Evolutionary conservation across 2,329 filamentous ascomycete genomes (phyloP), one percentile per base, ranked within the genome.

Genomic region (Macroventuria anomochaeta): DNA sequence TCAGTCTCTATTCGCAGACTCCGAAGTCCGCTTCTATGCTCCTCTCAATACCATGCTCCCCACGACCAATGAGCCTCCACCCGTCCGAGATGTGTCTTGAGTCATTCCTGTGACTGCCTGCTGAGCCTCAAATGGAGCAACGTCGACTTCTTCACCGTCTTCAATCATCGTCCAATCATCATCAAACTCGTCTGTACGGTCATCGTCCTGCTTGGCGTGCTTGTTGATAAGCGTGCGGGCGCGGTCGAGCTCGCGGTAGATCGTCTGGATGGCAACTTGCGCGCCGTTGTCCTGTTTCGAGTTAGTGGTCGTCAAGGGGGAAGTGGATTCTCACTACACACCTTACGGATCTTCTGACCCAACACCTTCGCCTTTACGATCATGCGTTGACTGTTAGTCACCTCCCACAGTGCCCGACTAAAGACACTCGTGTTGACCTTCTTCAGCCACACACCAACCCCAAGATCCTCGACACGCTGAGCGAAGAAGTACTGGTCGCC

Each of bases 401-500:
- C 92, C 70, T 96, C 89, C 93, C 92, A 97, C 7, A 99, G 77
- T 0, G 93, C 92, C 53, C 90, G 83, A 13, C 91, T 89, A 64
- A 99, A 93, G 31, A 88, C 84, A 61, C 85, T 89, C n/a, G 90
- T 88, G 18, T 95, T 96, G 79, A 96, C 86, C 75, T 91, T 95
- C 79, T 89, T 92, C 65, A 99, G 81, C 69, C 88, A 91, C 17
- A 96, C 87, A 0, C 95, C 95, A 2, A 97, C 95, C 0, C 95
- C 93, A 5, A 99, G 81, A 68, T 97, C 93, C 73, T 97, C 92
- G 1, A 97, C 89, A 3, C 95, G 84, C 25, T 83, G 85, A 6
- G 92, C 95, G 66, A 96, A 97, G 80, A 99, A 99, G 81, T 89
- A 97, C 71, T 99, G 95, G 67, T 99, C 95, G 5, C 95, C 95